Conservation (phyloP, 192 early-diverging fungal genomes). For the Coemansia sp. region DNA sequence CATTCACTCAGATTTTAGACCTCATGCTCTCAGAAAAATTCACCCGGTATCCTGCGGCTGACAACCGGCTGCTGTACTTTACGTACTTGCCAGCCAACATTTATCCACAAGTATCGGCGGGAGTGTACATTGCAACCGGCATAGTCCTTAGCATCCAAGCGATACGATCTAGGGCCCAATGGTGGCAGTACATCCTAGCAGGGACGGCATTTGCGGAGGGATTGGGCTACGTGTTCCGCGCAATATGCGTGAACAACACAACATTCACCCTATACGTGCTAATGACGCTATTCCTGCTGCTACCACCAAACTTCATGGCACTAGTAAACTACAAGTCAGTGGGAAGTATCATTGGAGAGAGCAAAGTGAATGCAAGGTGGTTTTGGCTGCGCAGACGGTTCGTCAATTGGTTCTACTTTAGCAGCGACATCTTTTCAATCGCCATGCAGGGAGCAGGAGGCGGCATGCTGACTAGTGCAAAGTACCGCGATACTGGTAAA, state of each 20-base stretch:
- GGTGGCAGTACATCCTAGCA: conserved; percentile 33
- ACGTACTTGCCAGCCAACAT: conserved; percentile 30
- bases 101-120: conserved; percentile 27
- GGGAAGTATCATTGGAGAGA: conserved; percentile 21
- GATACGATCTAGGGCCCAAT: conserved; percentile 11
- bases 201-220: conserved; percentile 31
- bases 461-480: conserved; percentile 29
- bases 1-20: no score
- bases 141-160: conserved; percentile 12
- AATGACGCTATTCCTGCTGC: conserved; percentile 36
- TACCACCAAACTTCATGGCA: conserved; percentile 34
- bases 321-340: conserved; percentile 41
- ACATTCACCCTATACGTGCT: conserved; percentile 34
- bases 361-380: background rate
- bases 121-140: conserved; percentile 10
- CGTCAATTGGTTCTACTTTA: conserved; percentile 50
- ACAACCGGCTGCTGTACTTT: conserved; percentile 29
- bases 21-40: no score
- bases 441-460: conserved; percentile 46
- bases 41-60: no score
- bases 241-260: conserved; percentile 27
- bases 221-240: conserved; percentile 35
- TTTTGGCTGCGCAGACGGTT: conserved; percentile 35
- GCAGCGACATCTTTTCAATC: conserved; percentile 46
- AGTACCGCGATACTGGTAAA: conserved; percentile 20